Percentiles rank a stretch among this genome's conserved stretches.
These are phyloP conservation scores for Phytophthora crassamura DNA, from an alignment of 352 stramenopile species.

Conservation along the genomic window DNA sequence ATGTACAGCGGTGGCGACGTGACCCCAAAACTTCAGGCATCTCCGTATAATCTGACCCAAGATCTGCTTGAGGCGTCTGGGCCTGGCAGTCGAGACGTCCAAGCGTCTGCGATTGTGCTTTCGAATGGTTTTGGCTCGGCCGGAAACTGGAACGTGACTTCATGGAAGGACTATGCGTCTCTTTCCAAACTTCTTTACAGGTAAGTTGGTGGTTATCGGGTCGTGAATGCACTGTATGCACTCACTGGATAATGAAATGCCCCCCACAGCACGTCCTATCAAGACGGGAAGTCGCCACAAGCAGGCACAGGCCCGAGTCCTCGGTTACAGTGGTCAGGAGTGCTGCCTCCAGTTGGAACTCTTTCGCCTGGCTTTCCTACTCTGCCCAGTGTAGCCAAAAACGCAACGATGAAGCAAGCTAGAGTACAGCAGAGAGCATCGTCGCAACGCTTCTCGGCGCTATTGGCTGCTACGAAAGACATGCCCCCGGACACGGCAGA, in stretches of 20 bases:
- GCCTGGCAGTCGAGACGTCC: slow-evolving; percentile 8
- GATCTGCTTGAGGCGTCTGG: slow-evolving; percentile 29
- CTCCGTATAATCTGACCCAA: slow-evolving; percentile 33
- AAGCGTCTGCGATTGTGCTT: slow-evolving; percentile 9
- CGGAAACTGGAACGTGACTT: slow-evolving; percentile 55
- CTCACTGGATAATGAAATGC: neutral
- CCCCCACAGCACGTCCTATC: slow-evolving; percentile 17
- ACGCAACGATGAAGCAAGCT: neutral
- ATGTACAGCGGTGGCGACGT: slow-evolving; percentile 25
- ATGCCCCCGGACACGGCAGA: slow-evolving; percentile 53
- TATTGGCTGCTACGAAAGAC: slow-evolving; percentile 59
- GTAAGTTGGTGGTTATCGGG: slow-evolving; percentile 25
- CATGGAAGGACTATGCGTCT: slow-evolving; percentile 79
- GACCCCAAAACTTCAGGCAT: slow-evolving; percentile 20
- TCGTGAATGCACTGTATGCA: neutral
- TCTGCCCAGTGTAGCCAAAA: slow-evolving; percentile 23
- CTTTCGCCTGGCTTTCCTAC: slow-evolving; percentile 24
- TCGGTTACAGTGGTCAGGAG: slow-evolving; percentile 24
- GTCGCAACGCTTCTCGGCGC: slow-evolving; percentile 58
- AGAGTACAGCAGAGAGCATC: neutral
- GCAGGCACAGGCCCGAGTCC: neutral
- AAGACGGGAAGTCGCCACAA: slow-evolving; percentile 15
- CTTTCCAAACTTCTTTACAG: slow-evolving; percentile 80
- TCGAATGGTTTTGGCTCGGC: slow-evolving; percentile 25
- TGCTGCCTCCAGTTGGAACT: slow-evolving; percentile 35